Evolutionary conservation across 2,329 filamentous ascomycete genomes (phyloP), one percentile per base, ranked within the genome.

Genomic region (Cytospora piceae): DNA sequence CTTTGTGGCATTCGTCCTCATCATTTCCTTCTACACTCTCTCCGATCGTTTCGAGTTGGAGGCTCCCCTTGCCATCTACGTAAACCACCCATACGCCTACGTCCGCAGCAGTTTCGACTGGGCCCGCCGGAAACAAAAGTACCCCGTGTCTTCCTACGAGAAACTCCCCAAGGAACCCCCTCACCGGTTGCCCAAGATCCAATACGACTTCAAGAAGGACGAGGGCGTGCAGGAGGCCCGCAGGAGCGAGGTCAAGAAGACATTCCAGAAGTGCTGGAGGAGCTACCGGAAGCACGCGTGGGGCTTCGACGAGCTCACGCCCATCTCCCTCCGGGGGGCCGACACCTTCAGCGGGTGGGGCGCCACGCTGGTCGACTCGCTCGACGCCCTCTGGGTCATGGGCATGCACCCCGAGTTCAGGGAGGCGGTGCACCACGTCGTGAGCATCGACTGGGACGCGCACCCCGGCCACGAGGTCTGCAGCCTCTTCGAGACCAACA

Each of bases 401-500:
- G 85, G 79, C 17, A 71, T 88, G 68, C 78, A 82, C 55, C 77
- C 82, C 14, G 86, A 89, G 63, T 87, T 88, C 69, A 73, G 77
- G 55, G 73, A 79, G 61, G 85, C 86, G 3, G 80, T 87, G 31
- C 72, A 72, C 49, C 78, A 80, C 53, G 77, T 82, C n/a, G 80
- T 79, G 51, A 74, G 78, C 34, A 85, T 88, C 68, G 83, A 88
- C 73, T 88, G 86, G 75, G 77, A 78, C 20, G 82, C 79, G 9
- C 74, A 77, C 37, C 71, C 75, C 2, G 58, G 46, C 27, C 49
- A 52, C 53, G 53, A 63, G 32, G 77, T 79, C 22, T 82, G 88
- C 70, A 87, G 82, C 61, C 70, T 85, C n/a, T 90, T 90, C 68
- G 87, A 90, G 73, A 88, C 87, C 9, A 88, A 83, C 32, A 85